phyloP scores from a whole-genome alignment of 257 asterid species.

The Voacanga thouarsii region DNA sequence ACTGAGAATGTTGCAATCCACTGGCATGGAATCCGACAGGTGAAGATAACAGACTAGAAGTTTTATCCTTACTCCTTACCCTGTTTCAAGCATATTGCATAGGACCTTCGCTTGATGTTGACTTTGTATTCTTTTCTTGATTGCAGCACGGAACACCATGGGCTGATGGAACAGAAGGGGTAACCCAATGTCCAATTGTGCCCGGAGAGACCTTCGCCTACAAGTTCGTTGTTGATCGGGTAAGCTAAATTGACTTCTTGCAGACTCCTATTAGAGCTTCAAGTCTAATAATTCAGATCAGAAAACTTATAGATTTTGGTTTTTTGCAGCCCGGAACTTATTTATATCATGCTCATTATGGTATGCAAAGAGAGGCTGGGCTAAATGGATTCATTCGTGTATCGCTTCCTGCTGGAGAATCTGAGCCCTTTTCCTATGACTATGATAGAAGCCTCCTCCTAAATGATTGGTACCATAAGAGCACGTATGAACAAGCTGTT shows the following conservation, averaged over 20 bases:
- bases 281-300: background rate
- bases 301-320: background rate
- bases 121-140: background rate
- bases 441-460: slow-evolving; percentile 67
- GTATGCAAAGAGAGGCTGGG: slow-evolving; percentile 88
- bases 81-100: background rate
- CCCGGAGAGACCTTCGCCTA: slow-evolving; percentile 80
- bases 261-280: background rate
- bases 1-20: slow-evolving; percentile 86
- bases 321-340: slow-evolving; percentile 76
- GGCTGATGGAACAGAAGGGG: slow-evolving; percentile 97
- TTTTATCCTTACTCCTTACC: too few relatives aligned
- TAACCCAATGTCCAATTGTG: slow-evolving; percentile 83
- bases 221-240: slow-evolving; percentile 79
- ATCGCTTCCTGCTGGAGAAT: slow-evolving; percentile 47
- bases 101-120: background rate
- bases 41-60: background rate
- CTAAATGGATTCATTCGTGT: slow-evolving; percentile 69
- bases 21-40: slow-evolving; percentile 99
- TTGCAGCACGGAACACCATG: slow-evolving; percentile 80
- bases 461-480: slow-evolving; percentile 79
- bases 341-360: slow-evolving; percentile 88
- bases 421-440: slow-evolving; percentile 69
- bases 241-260: slow-evolving; percentile 24
- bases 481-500: slow-evolving; percentile 52